phyloP scores from a whole-genome alignment of 2,329 filamentous ascomycete species.

The Talaromyces atroroseus region DNA sequence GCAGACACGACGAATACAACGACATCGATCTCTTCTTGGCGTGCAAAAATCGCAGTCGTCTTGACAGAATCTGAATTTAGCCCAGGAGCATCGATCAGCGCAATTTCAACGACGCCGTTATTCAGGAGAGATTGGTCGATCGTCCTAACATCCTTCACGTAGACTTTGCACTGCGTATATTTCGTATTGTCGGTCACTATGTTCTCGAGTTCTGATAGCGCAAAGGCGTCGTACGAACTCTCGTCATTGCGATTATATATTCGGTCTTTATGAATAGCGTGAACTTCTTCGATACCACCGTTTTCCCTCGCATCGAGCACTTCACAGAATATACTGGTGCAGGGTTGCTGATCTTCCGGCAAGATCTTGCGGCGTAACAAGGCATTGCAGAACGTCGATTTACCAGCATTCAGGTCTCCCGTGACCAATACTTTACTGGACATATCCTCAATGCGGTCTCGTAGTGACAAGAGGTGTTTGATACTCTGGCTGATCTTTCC shows the following conservation, averaged over 20 bases:
- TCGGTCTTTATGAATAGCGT: slow-evolving; percentile 79
- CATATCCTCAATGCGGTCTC: slow-evolving; percentile 93
- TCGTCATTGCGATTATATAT: slow-evolving; percentile 86
- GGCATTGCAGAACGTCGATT: slow-evolving; percentile 99
- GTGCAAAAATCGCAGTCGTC: slow-evolving; percentile 92
- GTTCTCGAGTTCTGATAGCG: slow-evolving; percentile 71
- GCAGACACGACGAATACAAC: slow-evolving; percentile 98
- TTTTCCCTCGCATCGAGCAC: slow-evolving; percentile 91
- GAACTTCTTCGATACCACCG: slow-evolving; percentile 84
- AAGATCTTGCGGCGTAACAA: slow-evolving; percentile 84
- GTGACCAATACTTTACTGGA: slow-evolving; percentile 95
- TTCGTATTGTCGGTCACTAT: slow-evolving; percentile 83
- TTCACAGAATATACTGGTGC: slow-evolving; percentile 97
- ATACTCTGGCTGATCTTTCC: slow-evolving; percentile 93
- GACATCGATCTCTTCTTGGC: slow-evolving; percentile 97
- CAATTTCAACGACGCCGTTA: slow-evolving; percentile 97
- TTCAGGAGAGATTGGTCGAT: slow-evolving; percentile 93
- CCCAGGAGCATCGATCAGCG: slow-evolving; percentile 91
- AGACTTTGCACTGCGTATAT: slow-evolving; percentile 95
- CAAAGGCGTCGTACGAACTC: slow-evolving; percentile 84
- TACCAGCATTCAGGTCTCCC: slow-evolving; percentile 92
- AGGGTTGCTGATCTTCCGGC: slow-evolving; percentile 95
- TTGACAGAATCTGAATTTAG: slow-evolving; percentile 94
- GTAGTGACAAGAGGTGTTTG: slow-evolving; percentile 77
- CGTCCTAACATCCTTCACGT: slow-evolving; percentile 80